Conservation (phyloP, 2,329 filamentous ascomycete species). For the Pseudogymnoascus sp. region DNA sequence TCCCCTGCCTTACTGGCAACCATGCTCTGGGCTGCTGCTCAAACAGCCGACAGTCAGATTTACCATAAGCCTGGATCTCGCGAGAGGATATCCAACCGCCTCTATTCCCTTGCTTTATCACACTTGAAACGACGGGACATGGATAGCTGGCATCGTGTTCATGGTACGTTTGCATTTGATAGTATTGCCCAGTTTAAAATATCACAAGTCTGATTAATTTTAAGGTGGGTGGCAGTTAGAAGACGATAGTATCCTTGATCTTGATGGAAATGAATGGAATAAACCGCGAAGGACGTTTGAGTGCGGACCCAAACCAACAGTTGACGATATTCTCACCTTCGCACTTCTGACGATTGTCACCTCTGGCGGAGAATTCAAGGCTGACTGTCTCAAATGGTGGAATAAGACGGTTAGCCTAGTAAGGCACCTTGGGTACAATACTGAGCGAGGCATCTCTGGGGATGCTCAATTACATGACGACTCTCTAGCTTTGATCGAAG, state of each 20-base stretch:
- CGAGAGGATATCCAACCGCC: neutral
- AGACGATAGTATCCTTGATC: neutral
- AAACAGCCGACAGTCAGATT: constrained; percentile 33
- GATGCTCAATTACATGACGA: neutral
- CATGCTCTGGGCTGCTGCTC: constrained; percentile 40
- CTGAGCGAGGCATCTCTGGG: neutral
- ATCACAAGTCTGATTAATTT: neutral
- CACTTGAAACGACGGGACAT: neutral
- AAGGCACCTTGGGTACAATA: neutral
- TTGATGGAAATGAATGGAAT: neutral
- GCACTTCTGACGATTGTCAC: constrained; percentile 38
- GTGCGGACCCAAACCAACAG: neutral
- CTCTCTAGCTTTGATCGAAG: neutral
- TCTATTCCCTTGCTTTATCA: neutral
- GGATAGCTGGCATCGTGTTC: neutral
- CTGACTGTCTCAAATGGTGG: constrained; percentile 41
- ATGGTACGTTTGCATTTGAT: neutral
- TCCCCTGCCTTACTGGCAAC: constrained; percentile 38
- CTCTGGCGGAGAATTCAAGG: constrained; percentile 41
- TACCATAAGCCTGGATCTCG: neutral
- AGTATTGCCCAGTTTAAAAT: neutral
- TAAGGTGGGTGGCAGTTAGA: neutral
- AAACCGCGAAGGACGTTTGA: neutral
- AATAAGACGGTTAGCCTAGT: constrained; percentile 29
- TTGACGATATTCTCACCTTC: constrained; percentile 38